These are phyloP conservation scores for Phytophthora hybrid DNA, from an alignment of 352 stramenopile genomes.

Conservation along the genomic window DNA sequence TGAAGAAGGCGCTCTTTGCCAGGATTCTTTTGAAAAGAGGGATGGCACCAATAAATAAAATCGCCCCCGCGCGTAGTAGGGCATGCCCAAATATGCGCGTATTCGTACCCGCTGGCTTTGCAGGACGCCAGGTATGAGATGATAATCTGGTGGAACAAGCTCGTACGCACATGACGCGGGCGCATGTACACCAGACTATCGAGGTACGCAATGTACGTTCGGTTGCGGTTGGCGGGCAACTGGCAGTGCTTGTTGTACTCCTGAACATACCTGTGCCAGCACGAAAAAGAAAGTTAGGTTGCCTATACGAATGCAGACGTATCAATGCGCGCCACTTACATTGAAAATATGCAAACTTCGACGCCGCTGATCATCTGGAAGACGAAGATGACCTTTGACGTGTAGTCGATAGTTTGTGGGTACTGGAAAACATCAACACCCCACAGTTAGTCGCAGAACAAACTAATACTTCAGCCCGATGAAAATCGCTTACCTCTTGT, in stretches of 20 bases:
- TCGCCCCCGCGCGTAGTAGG: slow-evolving; percentile 94
- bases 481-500: slow-evolving; percentile 46
- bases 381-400: slow-evolving; percentile 94
- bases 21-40: slow-evolving; percentile 95
- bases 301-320: slow-evolving; percentile 2
- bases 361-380: slow-evolving; percentile 97
- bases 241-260: slow-evolving; percentile 74
- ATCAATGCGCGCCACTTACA: slow-evolving; percentile 81
- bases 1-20: slow-evolving; percentile 93
- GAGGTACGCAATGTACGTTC: slow-evolving; percentile 98
- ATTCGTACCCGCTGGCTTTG: slow-evolving; percentile 89
- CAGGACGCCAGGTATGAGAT: slow-evolving; percentile 95
- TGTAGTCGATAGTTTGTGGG: slow-evolving; percentile 82
- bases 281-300: slow-evolving; percentile 9
- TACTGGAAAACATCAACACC: slow-evolving; percentile 46
- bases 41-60: slow-evolving; percentile 99
- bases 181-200: slow-evolving; percentile 98
- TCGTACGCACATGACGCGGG: slow-evolving; percentile 90
- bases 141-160: slow-evolving; percentile 96
- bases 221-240: slow-evolving; percentile 74
- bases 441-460: slow-evolving; percentile 24
- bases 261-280: slow-evolving; percentile 75
- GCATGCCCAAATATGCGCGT: slow-evolving; percentile 97
- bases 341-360: slow-evolving; percentile 97
- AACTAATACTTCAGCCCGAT: slow-evolving; percentile 1